phyloP scores from a whole-genome alignment of 192 early-diverging fungal species.

The Coemansia biformis region DNA sequence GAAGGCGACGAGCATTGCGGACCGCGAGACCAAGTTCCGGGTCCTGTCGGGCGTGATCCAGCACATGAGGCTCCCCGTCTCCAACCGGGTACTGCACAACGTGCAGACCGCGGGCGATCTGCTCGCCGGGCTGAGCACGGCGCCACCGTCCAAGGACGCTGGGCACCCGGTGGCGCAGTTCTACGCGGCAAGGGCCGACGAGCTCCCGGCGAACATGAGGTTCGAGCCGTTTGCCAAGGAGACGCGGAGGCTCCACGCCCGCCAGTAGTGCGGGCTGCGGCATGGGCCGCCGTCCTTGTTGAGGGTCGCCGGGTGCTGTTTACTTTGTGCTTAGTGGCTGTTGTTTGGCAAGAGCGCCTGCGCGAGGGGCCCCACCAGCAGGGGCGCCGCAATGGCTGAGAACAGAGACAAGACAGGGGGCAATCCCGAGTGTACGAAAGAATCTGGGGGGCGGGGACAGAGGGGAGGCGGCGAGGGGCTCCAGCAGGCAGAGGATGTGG shows the following conservation, averaged over 20 bases:
- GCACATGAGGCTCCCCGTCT: conserved; percentile 22
- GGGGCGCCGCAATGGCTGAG: too few species aligned
- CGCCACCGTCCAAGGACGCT: conserved; percentile 32
- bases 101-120: conserved; percentile 39
- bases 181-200: conserved; percentile 12
- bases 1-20: conserved; percentile 29
- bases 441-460: too few species aligned
- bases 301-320: too few species aligned
- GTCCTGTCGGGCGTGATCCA: conserved; percentile 37
- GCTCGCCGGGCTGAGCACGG: conserved; percentile 22
- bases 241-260: conserved; percentile 37
- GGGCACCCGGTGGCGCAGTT: conserved; percentile 41
- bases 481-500: conserved; percentile 47
- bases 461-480: background rate
- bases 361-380: too few species aligned
- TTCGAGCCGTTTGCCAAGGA: conserved; percentile 42
- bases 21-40: conserved; percentile 29
- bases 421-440: too few species aligned
- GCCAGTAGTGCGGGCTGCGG: too few species aligned
- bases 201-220: conserved; percentile 47
- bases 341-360: too few species aligned
- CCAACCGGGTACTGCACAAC: conserved; percentile 42
- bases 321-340: too few species aligned
- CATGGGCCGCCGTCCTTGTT: too few species aligned
- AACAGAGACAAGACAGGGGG: too few species aligned